Conservation (phyloP, 441 rosid genomes). For the Iberis amara region DNA sequence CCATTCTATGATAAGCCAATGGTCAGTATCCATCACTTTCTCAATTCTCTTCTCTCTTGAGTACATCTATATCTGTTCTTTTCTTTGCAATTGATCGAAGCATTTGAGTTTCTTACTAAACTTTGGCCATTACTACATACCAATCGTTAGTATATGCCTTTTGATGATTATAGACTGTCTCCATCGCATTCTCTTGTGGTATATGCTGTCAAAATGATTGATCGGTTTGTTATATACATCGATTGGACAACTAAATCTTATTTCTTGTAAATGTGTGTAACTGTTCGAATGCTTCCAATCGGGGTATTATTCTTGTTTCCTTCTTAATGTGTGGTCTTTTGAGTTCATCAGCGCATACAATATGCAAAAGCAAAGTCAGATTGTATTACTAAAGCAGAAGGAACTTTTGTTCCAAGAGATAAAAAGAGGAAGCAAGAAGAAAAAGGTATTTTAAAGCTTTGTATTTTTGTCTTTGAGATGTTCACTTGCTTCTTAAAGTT, state of each 20-base stretch:
- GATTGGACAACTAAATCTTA: not conserved
- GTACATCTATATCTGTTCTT: too few species aligned
- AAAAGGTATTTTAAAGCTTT: slow-evolving; percentile 41
- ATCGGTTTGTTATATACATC: not conserved
- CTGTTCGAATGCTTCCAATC: not conserved
- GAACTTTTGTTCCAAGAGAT: slow-evolving; percentile 68
- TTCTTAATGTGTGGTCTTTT: slow-evolving; percentile 14
- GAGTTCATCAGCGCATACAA: slow-evolving; percentile 73
- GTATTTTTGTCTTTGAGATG: not conserved
- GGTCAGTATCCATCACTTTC: slow-evolving; percentile 36
- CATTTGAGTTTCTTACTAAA: not conserved
- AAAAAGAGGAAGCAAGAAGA: slow-evolving; percentile 93
- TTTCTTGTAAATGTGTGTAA: slow-evolving; percentile 6
- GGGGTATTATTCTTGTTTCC: slow-evolving; percentile 5
- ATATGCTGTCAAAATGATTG: not conserved
- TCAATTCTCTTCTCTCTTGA: too few species aligned
- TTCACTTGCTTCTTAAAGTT: too few species aligned
- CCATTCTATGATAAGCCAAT: slow-evolving; percentile 95
- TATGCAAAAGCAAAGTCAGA: slow-evolving; percentile 86
- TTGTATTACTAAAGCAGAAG: slow-evolving; percentile 77
- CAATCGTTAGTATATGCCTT: not conserved
- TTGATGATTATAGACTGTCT: not conserved
- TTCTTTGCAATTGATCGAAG: too few species aligned
- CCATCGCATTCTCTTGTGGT: not conserved
- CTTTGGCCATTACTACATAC: not conserved